Evolutionary conservation across 805 yeast genomes (phyloP), one percentile per base, ranked within the genome.

Genomic region (Zygosaccharomyces rouxii): DNA sequence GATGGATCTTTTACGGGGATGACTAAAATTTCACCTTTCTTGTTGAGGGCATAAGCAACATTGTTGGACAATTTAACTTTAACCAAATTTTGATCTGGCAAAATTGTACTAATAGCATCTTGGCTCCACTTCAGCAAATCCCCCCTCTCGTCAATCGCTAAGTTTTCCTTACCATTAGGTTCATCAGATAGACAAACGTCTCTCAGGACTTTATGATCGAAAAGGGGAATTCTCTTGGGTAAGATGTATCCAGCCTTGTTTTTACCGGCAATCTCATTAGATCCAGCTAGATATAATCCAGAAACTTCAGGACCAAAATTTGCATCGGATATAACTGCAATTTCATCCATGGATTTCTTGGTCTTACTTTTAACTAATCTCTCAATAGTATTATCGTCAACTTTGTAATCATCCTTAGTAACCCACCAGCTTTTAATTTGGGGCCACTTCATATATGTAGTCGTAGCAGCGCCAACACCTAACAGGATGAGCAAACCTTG

Each of bases 121-220:
- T 55, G 53, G 14, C 25, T 80, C 86, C 90, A 88, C 60, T 84
- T 86, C 47, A 80, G 81, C 28, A 89, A 72, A 58, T 84, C 78
- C 16, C 97, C 98, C 13, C 76, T 77, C 0, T 74, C 73, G 51
- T 82, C 78, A 14, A 88, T 77, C 0, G 89, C 89, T 4, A 75
- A 68, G 25, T 77, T 81, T 6, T 19, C 13, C 3, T 55, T 63
- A 0, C 70, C 77, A 28, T 71, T 63, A 6, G 67, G 65, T 4
- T 72, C 73, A 9, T 35, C 37, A 21, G 74, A 71, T 2, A 88
- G 60, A 18, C 73, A 70, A 4, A 90, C 79, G 58, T 80, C 84
- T 41, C 75, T 72, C 26, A 88, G 65, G 13, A 71, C 57, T 68
- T 75, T 74, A 35, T 77, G 76, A 59, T 89, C 88, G 57, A 92